These are phyloP conservation scores for Xylaria sp. DNA, from an alignment of 495 filamentous ascomycete species.

Conservation along the genomic window DNA sequence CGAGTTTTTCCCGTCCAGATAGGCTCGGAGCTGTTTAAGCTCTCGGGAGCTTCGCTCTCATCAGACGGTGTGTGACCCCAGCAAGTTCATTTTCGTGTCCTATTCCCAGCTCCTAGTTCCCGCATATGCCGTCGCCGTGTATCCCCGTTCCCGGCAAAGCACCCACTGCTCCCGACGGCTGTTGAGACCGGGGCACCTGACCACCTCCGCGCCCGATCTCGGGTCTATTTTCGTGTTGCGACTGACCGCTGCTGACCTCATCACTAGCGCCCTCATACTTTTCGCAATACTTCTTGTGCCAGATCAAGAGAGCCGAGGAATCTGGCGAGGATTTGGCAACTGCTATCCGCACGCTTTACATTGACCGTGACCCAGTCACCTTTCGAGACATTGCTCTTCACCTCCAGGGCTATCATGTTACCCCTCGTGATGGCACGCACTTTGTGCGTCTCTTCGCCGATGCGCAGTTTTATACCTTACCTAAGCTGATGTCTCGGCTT, in stretches of 20 bases:
- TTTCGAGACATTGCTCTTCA: conserved; percentile 91
- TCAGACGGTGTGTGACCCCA: conserved; percentile 81
- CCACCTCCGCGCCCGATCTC: neutral
- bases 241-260: conserved; percentile 30
- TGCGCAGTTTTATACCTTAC: conserved; percentile 93
- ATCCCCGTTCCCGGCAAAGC: conserved; percentile 13
- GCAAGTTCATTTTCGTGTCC: conserved; percentile 13
- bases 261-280: conserved; percentile 93
- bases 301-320: conserved; percentile 69
- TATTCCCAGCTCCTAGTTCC: too few relatives aligned
- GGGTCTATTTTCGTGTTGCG: neutral
- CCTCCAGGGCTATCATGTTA: conserved; percentile 91
- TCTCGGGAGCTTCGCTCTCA: conserved; percentile 93
- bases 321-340: conserved; percentile 58
- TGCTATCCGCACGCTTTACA: conserved; percentile 77
- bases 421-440: conserved; percentile 80
- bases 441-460: conserved; percentile 94
- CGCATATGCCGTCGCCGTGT: conserved; percentile 31
- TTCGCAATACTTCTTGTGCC: conserved; percentile 89
- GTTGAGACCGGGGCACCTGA: neutral
- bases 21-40: conserved; percentile 85
- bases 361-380: conserved; percentile 90
- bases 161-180: too few relatives aligned
- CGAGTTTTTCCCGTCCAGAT: conserved; percentile 93
- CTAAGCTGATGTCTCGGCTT: conserved; percentile 89